A percentile compares a stretch with the other conserved stretches of the same genome.
Evolutionary conservation across 768 basidiomycete species (phyloP).

Genomic region (Termitomyces sp.): DNA sequence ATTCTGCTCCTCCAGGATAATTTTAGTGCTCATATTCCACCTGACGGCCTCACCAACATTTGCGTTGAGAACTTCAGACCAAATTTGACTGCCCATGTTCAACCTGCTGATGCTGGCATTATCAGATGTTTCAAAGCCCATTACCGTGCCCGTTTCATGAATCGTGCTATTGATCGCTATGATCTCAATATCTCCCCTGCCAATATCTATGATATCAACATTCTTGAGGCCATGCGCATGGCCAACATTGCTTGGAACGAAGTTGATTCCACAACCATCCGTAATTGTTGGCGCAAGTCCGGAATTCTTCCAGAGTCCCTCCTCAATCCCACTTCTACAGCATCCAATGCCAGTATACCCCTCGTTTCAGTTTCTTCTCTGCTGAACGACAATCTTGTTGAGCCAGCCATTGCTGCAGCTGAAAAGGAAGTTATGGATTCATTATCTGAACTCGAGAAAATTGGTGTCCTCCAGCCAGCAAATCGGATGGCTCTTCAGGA

Average conservation of each 20-base stretch:
- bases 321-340: too few species aligned
- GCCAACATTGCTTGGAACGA: not conserved
- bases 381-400: not conserved
- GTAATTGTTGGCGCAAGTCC: too few species aligned
- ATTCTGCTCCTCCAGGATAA: too few species aligned
- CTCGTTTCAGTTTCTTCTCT: too few species aligned
- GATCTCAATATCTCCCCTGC: not conserved
- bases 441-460: not conserved
- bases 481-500: not conserved
- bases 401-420: not conserved
- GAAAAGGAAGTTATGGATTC: not conserved
- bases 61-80: not conserved
- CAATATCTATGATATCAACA: not conserved
- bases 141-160: not conserved
- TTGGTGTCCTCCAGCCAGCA: not conserved
- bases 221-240: not conserved
- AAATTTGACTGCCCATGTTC: not conserved
- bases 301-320: too few species aligned
- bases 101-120: not conserved
- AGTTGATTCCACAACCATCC: not conserved
- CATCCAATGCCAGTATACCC: too few species aligned
- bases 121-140: not conserved
- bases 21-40: not conserved
- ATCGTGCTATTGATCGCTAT: not conserved
- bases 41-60: not conserved